phyloP scores from a whole-genome alignment of 345 rosid genomes.

The Citrus inodora region DNA sequence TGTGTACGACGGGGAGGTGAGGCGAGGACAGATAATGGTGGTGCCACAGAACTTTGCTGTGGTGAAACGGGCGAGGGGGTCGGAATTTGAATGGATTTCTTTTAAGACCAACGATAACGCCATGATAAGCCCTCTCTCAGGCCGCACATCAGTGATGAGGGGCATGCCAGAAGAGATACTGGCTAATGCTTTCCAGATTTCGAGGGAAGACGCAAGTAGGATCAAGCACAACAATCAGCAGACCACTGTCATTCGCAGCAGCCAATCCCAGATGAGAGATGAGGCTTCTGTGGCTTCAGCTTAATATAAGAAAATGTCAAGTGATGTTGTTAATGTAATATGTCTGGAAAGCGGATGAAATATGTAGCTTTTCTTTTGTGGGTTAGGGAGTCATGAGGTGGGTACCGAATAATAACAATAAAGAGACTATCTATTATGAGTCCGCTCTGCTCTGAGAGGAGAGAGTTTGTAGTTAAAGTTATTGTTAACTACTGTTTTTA shows the following conservation, averaged over 20 bases:
- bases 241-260: constrained; percentile 29
- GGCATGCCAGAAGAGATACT: constrained; percentile 56
- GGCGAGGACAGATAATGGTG: constrained; percentile 52
- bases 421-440: background rate
- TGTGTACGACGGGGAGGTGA: constrained; percentile 48
- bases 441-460: background rate
- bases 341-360: background rate
- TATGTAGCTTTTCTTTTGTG: background rate
- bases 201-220: constrained; percentile 52
- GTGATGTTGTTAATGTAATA: background rate
- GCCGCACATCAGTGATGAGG: constrained; percentile 46
- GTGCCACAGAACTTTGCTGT: constrained; percentile 70
- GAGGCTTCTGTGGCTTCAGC: constrained; percentile 31
- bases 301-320: background rate
- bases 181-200: constrained; percentile 42
- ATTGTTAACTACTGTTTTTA: background rate
- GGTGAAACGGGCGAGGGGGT: constrained; percentile 39
- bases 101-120: constrained; percentile 68
- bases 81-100: constrained; percentile 58
- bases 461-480: background rate
- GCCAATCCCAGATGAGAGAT: constrained; percentile 26
- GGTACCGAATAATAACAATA: background rate
- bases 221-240: constrained; percentile 48
- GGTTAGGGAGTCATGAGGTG: background rate
- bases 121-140: constrained; percentile 41